Conservation (phyloP, 2,329 filamentous ascomycete species). For the Tricladium varicosporioides region DNA sequence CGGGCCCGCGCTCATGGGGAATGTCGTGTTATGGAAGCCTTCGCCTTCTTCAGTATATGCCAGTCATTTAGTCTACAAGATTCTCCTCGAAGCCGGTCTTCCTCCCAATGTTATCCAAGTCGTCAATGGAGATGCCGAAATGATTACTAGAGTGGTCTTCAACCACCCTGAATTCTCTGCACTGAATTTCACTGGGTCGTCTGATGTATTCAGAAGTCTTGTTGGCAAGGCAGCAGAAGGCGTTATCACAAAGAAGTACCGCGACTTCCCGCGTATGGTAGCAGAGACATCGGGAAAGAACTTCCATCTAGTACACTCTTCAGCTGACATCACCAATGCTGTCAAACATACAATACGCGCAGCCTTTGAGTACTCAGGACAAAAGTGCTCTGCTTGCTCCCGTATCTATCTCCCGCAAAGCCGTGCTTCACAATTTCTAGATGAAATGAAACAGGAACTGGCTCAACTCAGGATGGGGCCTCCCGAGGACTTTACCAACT, state of each 20-base stretch:
- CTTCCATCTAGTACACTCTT: constrained; percentile 79
- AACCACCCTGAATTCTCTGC: constrained; percentile 78
- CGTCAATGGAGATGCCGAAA: constrained; percentile 81
- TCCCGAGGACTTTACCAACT: no score
- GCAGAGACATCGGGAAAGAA: constrained; percentile 94
- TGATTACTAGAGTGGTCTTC: constrained; percentile 76
- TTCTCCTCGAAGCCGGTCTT: constrained; percentile 86
- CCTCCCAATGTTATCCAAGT: constrained; percentile 91
- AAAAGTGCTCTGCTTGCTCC: constrained; percentile 87
- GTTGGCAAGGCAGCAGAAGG: constrained; percentile 83
- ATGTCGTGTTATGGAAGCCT: constrained; percentile 97
- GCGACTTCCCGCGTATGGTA: constrained; percentile 82
- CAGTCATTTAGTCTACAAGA: constrained; percentile 87
- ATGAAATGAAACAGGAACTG: no score
- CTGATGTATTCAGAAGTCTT: constrained; percentile 82
- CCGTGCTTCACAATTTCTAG: no score
- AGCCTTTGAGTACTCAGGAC: constrained; percentile 87
- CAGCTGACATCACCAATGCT: constrained; percentile 76
- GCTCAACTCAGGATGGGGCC: no score
- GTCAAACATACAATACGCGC: constrained; percentile 80
- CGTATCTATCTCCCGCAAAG: constrained; percentile 79
- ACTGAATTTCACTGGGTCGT: constrained; percentile 95
- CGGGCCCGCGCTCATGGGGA: constrained; percentile 84
- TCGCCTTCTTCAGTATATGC: constrained; percentile 87
- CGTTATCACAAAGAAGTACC: constrained; percentile 78